A percentile compares a stretch with the other conserved stretches of the same genome.
These are phyloP conservation scores for Alternaria sp. DNA, from an alignment of 2,329 filamentous ascomycete genomes.

Conservation along the genomic window DNA sequence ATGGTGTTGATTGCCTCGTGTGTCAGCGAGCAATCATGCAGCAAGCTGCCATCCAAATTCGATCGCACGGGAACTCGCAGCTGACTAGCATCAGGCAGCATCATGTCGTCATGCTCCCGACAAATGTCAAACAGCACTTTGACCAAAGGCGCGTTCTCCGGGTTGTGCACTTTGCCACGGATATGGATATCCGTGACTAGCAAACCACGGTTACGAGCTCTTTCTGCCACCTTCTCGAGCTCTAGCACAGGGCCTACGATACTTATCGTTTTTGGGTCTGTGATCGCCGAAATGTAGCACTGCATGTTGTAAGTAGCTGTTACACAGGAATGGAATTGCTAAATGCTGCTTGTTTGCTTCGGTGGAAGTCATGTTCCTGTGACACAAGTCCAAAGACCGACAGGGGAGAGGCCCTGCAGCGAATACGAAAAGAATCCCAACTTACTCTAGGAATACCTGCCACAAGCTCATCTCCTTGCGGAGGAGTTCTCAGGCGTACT, in stretches of 20 bases:
- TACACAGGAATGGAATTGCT: background rate
- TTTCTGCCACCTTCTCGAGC: constrained; percentile 16
- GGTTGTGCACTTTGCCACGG: constrained; percentile 30
- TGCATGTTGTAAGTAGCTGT: constrained; percentile 5
- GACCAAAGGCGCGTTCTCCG: constrained; percentile 26
- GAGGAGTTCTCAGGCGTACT: constrained; percentile 18
- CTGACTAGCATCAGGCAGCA: constrained; percentile 14
- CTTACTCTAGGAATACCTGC: constrained; percentile 23
- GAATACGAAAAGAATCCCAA: background rate
- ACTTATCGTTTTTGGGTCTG: constrained; percentile 31
- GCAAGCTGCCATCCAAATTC: constrained; percentile 15
- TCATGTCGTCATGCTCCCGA: constrained; percentile 10
- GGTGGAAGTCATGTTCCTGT: background rate
- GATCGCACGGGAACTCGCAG: constrained; percentile 21
- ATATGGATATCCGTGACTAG: constrained; percentile 23
- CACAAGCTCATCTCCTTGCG: constrained; percentile 25
- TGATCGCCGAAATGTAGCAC: constrained; percentile 30
- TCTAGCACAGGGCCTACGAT: constrained; percentile 20
- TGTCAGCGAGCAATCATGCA: constrained; percentile 4
- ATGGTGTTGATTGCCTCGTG: constrained; percentile 24
- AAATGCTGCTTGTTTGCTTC: background rate
- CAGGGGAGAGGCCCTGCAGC: background rate
- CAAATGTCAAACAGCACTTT: constrained; percentile 17
- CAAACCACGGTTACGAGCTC: constrained; percentile 16
- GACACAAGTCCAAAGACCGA: background rate